Evolutionary conservation across 345 rosid genomes (phyloP).

Genomic region (Boechera stricta): DNA sequence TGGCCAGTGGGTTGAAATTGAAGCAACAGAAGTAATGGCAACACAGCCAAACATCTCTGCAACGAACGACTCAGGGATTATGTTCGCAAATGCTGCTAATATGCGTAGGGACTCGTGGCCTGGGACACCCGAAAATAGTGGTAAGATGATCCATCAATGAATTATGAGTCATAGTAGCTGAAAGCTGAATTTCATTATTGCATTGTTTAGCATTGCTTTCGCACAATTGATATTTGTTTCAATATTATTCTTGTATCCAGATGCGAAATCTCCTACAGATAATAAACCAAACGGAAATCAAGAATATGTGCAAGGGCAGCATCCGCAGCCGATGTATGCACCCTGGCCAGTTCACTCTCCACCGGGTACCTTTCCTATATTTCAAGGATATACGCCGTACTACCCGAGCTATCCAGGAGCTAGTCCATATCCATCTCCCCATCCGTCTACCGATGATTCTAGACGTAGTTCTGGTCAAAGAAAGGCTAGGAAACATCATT

Average conservation of each 20-base stretch:
- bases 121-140: slow-evolving; percentile 58
- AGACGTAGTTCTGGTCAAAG: slow-evolving; percentile 61
- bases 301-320: slow-evolving; percentile 76
- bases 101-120: slow-evolving; percentile 56
- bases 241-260: slow-evolving; percentile 46
- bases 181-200: not conserved
- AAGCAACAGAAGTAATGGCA: slow-evolving; percentile 70
- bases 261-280: slow-evolving; percentile 60
- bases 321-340: slow-evolving; percentile 75
- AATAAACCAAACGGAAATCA: slow-evolving; percentile 58
- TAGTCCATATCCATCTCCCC: slow-evolving; percentile 66
- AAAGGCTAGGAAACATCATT: slow-evolving; percentile 61
- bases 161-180: slow-evolving; percentile 5
- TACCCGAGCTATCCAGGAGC: slow-evolving; percentile 71
- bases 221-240: slow-evolving; percentile 8
- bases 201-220: slow-evolving; percentile 24
- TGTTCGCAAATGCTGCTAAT: slow-evolving; percentile 60
- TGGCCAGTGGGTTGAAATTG: slow-evolving; percentile 93
- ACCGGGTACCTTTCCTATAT: slow-evolving; percentile 73
- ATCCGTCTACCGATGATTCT: slow-evolving; percentile 70
- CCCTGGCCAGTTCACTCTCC: slow-evolving; percentile 93
- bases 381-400: slow-evolving; percentile 90
- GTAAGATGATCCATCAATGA: slow-evolving; percentile 44
- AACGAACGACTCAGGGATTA: slow-evolving; percentile 67
- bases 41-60: slow-evolving; percentile 61